Conservation (phyloP, 2,329 filamentous ascomycete genomes). For the Fusarium sp. region DNA sequence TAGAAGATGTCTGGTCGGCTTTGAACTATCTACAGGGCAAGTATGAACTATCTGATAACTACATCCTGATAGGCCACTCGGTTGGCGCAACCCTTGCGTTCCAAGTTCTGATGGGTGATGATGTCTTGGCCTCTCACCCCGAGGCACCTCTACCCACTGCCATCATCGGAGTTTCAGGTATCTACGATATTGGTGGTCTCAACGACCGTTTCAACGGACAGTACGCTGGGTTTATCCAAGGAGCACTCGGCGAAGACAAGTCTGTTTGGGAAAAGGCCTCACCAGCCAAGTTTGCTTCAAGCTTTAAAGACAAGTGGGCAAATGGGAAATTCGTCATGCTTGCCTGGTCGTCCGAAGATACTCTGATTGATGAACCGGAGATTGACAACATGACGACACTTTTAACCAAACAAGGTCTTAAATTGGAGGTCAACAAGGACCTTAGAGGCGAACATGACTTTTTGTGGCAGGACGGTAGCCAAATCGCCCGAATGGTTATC, state of each 20-base stretch:
- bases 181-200: constrained; percentile 74
- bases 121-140: constrained; percentile 45
- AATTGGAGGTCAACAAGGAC: constrained; percentile 54
- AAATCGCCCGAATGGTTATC: constrained; percentile 65
- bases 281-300: constrained; percentile 62
- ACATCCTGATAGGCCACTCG: constrained; percentile 72
- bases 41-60: constrained; percentile 62
- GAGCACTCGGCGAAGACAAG: constrained; percentile 70
- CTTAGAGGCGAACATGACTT: constrained; percentile 72
- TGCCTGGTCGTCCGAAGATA: constrained; percentile 63
- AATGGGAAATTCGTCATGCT: constrained; percentile 55
- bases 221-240: constrained; percentile 70
- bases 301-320: constrained; percentile 58
- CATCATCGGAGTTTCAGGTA: constrained; percentile 73
- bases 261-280: constrained; percentile 67
- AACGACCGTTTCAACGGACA: constrained; percentile 59
- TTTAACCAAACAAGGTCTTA: constrained; percentile 58
- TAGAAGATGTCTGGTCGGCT: constrained; percentile 68
- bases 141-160: constrained; percentile 61
- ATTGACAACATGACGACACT: constrained; percentile 66
- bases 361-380: constrained; percentile 69
- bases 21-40: constrained; percentile 62
- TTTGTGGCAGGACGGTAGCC: constrained; percentile 71
- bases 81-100: constrained; percentile 74
- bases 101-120: constrained; percentile 67